phyloP scores from a whole-genome alignment of 2,329 filamentous ascomycete species.

The Gnomoniopsis smithogilvyi region DNA sequence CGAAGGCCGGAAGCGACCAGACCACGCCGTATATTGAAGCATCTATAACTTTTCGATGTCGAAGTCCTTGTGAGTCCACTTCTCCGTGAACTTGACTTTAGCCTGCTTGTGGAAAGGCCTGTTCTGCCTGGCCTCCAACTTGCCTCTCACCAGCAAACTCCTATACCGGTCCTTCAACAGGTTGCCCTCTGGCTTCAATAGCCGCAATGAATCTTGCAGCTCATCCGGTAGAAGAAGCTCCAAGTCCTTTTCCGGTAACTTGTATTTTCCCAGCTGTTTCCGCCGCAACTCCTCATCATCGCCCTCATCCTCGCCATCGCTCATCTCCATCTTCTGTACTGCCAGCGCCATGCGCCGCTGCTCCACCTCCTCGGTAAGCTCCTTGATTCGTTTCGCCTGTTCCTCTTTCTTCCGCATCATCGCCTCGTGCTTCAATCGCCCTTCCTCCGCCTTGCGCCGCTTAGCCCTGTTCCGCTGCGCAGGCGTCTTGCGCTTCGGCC shows the following conservation, averaged over 20 bases:
- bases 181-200: conserved; percentile 94
- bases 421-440: conserved; percentile 69
- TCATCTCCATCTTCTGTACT: conserved; percentile 38
- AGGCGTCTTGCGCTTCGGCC: conserved; percentile 80
- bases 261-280: conserved; percentile 69
- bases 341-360: conserved; percentile 52
- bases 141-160: conserved; percentile 82
- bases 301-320: conserved; percentile 52
- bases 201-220: conserved; percentile 73
- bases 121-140: conserved; percentile 78
- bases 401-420: conserved; percentile 70
- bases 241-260: conserved; percentile 74
- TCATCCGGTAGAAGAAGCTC: conserved; percentile 81
- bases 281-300: conserved; percentile 65
- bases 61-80: conserved; percentile 98
- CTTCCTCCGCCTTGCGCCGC: conserved; percentile 83
- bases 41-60: conserved; percentile 36
- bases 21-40: background rate
- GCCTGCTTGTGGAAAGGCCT: conserved; percentile 79
- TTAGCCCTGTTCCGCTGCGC: conserved; percentile 84
- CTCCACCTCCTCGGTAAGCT: conserved; percentile 61
- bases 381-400: conserved; percentile 69
- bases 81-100: conserved; percentile 81
- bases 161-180: conserved; percentile 88
- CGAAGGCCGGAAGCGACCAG: background rate